phyloP scores from a whole-genome alignment of 2,329 filamentous ascomycete species.

The Elsinoe necatrix region DNA sequence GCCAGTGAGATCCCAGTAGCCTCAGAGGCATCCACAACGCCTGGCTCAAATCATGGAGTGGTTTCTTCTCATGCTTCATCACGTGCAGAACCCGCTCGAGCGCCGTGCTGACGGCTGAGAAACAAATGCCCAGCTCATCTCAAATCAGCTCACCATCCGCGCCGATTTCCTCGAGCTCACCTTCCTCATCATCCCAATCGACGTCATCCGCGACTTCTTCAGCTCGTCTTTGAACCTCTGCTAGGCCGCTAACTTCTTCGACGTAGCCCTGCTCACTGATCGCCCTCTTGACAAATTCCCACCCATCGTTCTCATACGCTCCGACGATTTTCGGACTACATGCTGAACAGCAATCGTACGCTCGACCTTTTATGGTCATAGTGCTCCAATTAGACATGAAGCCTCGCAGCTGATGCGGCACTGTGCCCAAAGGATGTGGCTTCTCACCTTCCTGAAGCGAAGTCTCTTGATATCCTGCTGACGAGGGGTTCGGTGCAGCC shows the following conservation, averaged over 20 bases:
- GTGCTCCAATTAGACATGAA: constrained; percentile 68
- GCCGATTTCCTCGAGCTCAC: constrained; percentile 31
- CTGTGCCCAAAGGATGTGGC: constrained; percentile 53
- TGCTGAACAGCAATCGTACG: constrained; percentile 74
- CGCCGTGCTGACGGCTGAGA: too few species aligned
- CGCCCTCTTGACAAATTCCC: constrained; percentile 68
- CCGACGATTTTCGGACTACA: constrained; percentile 63
- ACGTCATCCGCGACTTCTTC: constrained; percentile 45
- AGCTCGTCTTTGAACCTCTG: constrained; percentile 52
- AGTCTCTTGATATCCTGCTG: constrained; percentile 17
- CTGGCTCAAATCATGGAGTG: background rate
- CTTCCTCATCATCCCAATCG: constrained; percentile 43
- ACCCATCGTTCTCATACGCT: constrained; percentile 59
- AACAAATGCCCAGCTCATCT: background rate
- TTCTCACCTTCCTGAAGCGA: constrained; percentile 17
- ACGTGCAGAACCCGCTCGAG: too few species aligned
- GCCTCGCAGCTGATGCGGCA: constrained; percentile 74
- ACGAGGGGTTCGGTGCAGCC: constrained; percentile 26
- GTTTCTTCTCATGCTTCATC: background rate
- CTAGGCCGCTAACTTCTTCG: constrained; percentile 63
- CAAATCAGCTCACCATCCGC: constrained; percentile 48
- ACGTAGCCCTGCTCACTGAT: constrained; percentile 70
- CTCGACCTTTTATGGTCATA: constrained; percentile 61
- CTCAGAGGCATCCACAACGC: background rate
- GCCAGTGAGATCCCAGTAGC: background rate